These are phyloP conservation scores for Rhodocollybia butyracea DNA, from an alignment of 768 basidiomycete species.

Conservation along the genomic window DNA sequence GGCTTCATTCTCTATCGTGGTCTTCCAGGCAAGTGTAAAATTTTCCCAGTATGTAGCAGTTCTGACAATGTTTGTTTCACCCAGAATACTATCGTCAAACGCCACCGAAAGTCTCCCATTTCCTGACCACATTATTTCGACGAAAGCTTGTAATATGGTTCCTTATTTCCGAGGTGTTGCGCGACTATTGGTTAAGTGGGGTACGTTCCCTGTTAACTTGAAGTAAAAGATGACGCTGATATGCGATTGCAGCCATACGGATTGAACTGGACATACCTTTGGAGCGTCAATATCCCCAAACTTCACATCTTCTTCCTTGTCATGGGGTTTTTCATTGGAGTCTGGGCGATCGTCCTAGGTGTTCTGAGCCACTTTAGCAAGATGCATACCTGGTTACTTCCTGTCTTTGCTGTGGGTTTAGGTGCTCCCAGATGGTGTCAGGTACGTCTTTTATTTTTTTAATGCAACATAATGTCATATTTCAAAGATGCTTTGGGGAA, in stretches of 20 bases:
- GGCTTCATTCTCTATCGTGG: conserved; percentile 70
- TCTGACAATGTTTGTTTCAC: not conserved
- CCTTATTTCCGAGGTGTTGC: conserved; percentile 85
- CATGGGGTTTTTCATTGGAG: conserved; percentile 77
- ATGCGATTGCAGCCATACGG: conserved; percentile 66
- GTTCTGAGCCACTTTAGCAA: conserved; percentile 85
- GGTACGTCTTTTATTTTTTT: conserved; percentile 30
- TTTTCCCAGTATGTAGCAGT: not conserved
- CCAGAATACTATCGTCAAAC: conserved; percentile 88
- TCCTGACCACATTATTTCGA: conserved; percentile 84
- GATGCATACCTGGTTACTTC: conserved; percentile 92
- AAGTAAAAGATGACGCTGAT: conserved; percentile 14
- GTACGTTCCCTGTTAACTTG: conserved; percentile 40
- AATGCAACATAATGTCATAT: not conserved
- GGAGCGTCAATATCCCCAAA: conserved; percentile 78
- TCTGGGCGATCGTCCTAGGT: conserved; percentile 76
- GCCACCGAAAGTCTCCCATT: conserved; percentile 96
- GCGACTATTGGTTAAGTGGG: conserved; percentile 91
- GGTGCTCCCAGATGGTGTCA: conserved; percentile 96
- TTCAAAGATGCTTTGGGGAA: conserved; percentile 86
- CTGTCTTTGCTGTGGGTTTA: conserved; percentile 92
- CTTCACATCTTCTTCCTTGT: conserved; percentile 85
- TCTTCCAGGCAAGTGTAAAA: conserved; percentile 58
- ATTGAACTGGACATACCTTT: conserved; percentile 93
- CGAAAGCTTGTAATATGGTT: conserved; percentile 94